Evolutionary conservation across 352 stramenopile genomes (phyloP), one percentile per base, ranked within the genome.

Genomic region (Phytophthora tubulina): DNA sequence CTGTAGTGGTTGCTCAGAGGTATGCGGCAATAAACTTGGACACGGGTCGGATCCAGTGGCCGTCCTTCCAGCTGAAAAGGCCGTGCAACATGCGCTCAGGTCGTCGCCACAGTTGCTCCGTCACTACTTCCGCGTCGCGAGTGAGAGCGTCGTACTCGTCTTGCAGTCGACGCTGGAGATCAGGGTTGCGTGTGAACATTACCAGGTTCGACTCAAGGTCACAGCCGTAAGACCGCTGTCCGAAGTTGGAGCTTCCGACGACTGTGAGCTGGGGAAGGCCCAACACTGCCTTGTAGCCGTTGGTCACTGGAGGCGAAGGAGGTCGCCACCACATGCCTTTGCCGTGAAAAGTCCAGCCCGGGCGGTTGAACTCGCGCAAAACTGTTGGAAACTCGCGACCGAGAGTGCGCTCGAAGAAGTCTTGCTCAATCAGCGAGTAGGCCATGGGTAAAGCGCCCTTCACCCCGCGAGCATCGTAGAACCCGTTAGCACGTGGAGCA

Each of bases 251-350:
- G 74, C 87, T 94, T 2, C 87, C 87, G 4, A 93, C 78, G 15
- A 93, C 76, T 41, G 85, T 93, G 33, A 93, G 31, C 54, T 82
- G 74, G 7, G 81, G 75, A 4, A 75, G 36, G 15, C 64, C 65
- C 0, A 60, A 33, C 2, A 21, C 21, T 38, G 21, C 31, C 32
- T 65, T 61, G 27, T 66, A 31, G 8, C 41, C 32, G 14, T 65
- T 63, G 3, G 21, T 48, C 39, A 71, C 7, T 10, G 42, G 6
- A 6, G 75, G 36, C 15, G 49, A 7, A 10, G 74, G 70, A 30
- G 84, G 80, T 21, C 76, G 78, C 74, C 81, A 89, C 88, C 88
- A 95, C 81, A 95, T 92, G n/a, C 88, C 88, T 63, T 95, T 95
- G 63, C 82, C 86, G 60, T 95, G 88, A 76, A 95, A 95, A 48